Conservation (phyloP, 1,139 yeast genomes). For the Suhomyces bribrorum region DNA sequence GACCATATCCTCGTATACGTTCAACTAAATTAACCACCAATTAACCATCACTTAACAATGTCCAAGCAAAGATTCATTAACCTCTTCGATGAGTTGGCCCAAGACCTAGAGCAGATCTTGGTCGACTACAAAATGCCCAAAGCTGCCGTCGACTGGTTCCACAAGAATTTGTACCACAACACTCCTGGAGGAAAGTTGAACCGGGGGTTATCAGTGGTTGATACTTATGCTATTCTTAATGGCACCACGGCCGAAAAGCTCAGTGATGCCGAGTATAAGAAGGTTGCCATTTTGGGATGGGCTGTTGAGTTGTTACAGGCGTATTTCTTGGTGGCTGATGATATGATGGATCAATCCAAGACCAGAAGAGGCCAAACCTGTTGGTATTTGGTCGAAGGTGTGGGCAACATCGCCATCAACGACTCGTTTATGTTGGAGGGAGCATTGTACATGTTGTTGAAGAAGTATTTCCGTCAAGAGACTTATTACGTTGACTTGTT, state of each 20-base stretch:
- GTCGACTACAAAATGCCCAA: slow-evolving; percentile 76
- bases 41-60: slow-evolving; percentile 3
- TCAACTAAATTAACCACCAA: no score
- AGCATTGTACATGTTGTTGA: slow-evolving; percentile 84
- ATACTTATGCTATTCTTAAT: slow-evolving; percentile 82
- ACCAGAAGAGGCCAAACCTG: slow-evolving; percentile 99
- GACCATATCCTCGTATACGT: no score
- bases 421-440: slow-evolving; percentile 98
- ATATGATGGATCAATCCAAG: slow-evolving; percentile 96
- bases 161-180: slow-evolving; percentile 73
- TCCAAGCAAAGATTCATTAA: slow-evolving; percentile 57
- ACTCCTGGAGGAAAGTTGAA: slow-evolving; percentile 96
- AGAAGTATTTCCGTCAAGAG: slow-evolving; percentile 83
- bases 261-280: slow-evolving; percentile 67
- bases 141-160: slow-evolving; percentile 88
- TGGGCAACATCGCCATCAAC: slow-evolving; percentile 92
- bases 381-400: slow-evolving; percentile 85
- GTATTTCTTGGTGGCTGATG: slow-evolving; percentile 95
- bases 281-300: slow-evolving; percentile 94
- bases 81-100: slow-evolving; percentile 75
- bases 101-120: slow-evolving; percentile 66
- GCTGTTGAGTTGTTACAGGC: slow-evolving; percentile 94
- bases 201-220: slow-evolving; percentile 94
- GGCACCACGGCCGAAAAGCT: slow-evolving; percentile 60
- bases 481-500: slow-evolving; percentile 83